Base-by-base conservation (phyloP, 2,329 filamentous ascomycete genomes). In the Niveomyces coronatus region DNA sequence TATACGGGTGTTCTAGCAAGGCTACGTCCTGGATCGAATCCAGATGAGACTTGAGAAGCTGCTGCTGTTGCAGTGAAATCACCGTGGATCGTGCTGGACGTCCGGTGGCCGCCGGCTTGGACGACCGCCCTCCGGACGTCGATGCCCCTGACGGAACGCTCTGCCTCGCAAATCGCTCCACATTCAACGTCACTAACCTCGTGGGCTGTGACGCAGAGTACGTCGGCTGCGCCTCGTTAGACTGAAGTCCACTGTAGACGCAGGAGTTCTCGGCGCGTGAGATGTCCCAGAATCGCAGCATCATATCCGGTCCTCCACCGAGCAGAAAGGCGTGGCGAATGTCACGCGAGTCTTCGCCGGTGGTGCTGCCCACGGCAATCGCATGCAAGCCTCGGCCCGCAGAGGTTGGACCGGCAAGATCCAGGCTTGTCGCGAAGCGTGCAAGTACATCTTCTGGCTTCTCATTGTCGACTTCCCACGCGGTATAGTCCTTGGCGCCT, bases 221-320 rank as follows among this genome's bases (percentile, higher is more conserved):
- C 9, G 74, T 73, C n/a, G 86, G 82, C 53, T 77, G 79, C 23
- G 74, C 65, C 42, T 87, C 80, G 23, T 86, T 81, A 3, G 67
- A 60, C 41, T 76, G 74, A 9, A 87, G 66, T 0, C 89, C 89
- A 54, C 84, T 94, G 46, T 93, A 80, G 11, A 95, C 73, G 40
- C 72, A 69, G 28, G 85, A 94, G 42, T 78, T 74, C 52, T 94
- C 86, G 9, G 85, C 71, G 9, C 79, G 79, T 9, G 76, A 70
- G 11, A 91, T 70, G 53, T 98, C 89, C 91, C 91, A 98, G 61
- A 93, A 96, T 9, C 91, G 78, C 14, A 98, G 74, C 58, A 85
- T 91, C 61, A 83, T 85, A 58, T 96, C 91, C 9, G 84, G 84
- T 0, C 89, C 89, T 14, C 82, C 88, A 0, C 86, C 91, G 26